These are phyloP conservation scores for Apophysomyces variabilis DNA, from an alignment of 371 early-diverging fungal species.

Conservation along the genomic window DNA sequence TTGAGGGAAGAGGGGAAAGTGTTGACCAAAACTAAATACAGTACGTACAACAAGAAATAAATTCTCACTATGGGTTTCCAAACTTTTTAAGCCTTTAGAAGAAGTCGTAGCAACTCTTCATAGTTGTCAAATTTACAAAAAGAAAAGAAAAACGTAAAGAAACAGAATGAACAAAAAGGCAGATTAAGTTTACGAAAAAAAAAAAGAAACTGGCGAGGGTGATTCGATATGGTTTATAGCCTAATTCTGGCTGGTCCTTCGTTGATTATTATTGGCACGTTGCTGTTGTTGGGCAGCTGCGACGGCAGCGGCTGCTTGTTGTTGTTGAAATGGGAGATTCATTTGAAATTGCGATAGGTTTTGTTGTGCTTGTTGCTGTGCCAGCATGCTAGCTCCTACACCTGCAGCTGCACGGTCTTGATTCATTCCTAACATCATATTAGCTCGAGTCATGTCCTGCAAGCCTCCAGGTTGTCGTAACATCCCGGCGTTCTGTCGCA, in stretches of 20 bases:
- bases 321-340: conserved; percentile 36
- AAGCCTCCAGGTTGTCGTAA: conserved; percentile 15
- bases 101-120: no score
- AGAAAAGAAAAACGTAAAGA: no score
- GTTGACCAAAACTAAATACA: no score
- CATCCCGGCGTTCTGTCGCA: conserved; percentile 22
- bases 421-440: conserved; percentile 24
- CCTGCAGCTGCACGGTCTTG: conserved; percentile 25
- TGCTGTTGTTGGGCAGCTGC: conserved; percentile 38
- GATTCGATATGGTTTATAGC: no score
- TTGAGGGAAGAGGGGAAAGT: no score
- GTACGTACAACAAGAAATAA: no score
- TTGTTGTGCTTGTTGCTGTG: conserved; percentile 20
- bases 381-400: conserved; percentile 14
- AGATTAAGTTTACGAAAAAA: no score
- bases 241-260: conserved; percentile 2
- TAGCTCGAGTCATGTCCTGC: conserved; percentile 20
- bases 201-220: no score
- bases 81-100: no score
- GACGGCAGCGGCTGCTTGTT: conserved; percentile 28
- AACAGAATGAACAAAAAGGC: no score
- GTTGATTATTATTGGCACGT: conserved; percentile 9
- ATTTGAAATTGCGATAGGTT: conserved; percentile 43
- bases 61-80: no score
- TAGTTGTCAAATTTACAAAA: no score